Conservation (phyloP, 1,284 basidiomycete genomes). For the Ceratobasidium theobromae region DNA sequence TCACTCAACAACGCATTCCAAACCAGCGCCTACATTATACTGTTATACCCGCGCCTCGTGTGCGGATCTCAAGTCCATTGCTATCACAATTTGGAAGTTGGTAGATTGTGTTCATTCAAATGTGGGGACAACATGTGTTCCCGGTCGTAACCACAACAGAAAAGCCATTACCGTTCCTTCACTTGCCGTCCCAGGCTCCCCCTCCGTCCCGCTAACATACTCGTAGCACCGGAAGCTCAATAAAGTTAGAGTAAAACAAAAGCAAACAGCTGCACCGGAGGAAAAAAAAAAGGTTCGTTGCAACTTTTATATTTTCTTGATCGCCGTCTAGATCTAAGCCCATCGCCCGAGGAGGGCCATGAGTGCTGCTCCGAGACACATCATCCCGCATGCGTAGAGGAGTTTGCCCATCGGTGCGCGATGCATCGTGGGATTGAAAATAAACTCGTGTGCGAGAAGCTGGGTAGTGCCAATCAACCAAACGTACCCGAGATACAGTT, state of each 20-base stretch:
- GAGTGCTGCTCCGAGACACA: constrained; percentile 73
- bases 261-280: neutral
- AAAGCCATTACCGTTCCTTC: neutral
- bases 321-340: constrained; percentile 59
- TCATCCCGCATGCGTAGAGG: constrained; percentile 68
- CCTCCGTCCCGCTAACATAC: constrained; percentile 13
- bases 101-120: no score
- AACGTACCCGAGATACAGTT: no score
- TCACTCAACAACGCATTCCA: no score
- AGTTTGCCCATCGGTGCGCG: constrained; percentile 63
- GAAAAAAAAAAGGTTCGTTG: constrained; percentile 4
- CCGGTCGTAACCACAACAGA: no score
- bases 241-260: constrained; percentile 12
- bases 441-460: constrained; percentile 89
- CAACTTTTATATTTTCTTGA: constrained; percentile 12
- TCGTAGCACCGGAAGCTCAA: constrained; percentile 30
- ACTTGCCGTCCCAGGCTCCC: constrained; percentile 24
- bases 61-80: no score
- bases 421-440: constrained; percentile 85
- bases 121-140: no score
- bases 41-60: no score
- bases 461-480: constrained; percentile 40
- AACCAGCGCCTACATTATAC: no score
- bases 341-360: constrained; percentile 86
- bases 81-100: no score